Evolutionary conservation across 345 rosid species (phyloP).

Genomic region (Lenwebbia sp.): DNA sequence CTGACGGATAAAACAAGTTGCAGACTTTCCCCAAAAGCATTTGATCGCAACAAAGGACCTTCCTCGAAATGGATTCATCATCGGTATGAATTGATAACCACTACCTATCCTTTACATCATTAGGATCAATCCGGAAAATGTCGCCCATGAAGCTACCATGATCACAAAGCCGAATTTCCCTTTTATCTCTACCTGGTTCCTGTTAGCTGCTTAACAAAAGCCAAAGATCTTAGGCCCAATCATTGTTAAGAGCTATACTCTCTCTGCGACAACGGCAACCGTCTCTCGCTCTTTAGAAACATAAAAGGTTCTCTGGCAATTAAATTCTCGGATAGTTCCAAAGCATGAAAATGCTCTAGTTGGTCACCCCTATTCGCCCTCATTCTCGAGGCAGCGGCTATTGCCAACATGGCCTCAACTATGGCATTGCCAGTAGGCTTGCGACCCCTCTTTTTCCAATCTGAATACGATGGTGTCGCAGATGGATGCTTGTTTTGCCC

Average conservation of each 20-base stretch:
- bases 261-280: slow-evolving; percentile 61
- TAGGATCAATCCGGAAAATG: not conserved
- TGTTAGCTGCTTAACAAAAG: not conserved
- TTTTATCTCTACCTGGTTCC: not conserved
- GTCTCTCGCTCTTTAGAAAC: slow-evolving; percentile 62
- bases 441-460: slow-evolving; percentile 53
- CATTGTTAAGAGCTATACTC: slow-evolving; percentile 27
- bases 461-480: slow-evolving; percentile 24
- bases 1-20: not conserved
- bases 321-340: slow-evolving; percentile 74
- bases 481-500: slow-evolving; percentile 46
- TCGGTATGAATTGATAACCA: not conserved
- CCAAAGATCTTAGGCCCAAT: not conserved
- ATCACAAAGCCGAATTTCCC: not conserved
- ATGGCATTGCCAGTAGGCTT: slow-evolving; percentile 77
- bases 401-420: slow-evolving; percentile 87
- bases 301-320: slow-evolving; percentile 57
- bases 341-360: slow-evolving; percentile 45
- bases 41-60: not conserved
- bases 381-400: slow-evolving; percentile 75
- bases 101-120: not conserved
- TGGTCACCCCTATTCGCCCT: slow-evolving; percentile 73
- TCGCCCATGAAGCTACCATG: not conserved
- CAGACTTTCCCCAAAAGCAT: not conserved
- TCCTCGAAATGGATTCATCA: not conserved